Base-by-base conservation (phyloP, 768 basidiomycete species). In the Amanita exitialis region DNA sequence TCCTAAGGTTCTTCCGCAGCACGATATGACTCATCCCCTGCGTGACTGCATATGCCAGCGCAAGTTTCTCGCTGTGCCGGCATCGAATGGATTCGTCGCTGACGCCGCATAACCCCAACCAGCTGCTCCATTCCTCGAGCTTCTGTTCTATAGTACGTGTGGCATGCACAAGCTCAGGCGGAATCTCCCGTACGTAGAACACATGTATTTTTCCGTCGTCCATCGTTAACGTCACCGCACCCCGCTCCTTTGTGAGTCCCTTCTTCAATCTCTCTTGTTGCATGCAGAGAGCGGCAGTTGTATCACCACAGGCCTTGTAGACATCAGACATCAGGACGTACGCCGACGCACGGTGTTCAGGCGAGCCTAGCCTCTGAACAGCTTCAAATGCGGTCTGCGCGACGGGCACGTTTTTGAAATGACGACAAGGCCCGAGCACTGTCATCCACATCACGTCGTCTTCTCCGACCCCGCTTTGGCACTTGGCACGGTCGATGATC, bases 381-480 rank as follows among this genome's bases (percentile, higher is more conserved):
- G 58, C 58, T 52, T 32, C 57, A 49, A 59, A 59, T 55, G 58
- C 58, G 30, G 45, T 59, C 57, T 57, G 52, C 42, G 58, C 58
- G 52, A 59, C 57, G 44, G 57, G 52, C 32, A 59, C 44, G 45
- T 58, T 58, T 54, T 59, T 59, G 57, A 59, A 59, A 56, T 49
- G 58, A 52, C 57, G 57, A 57, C 58, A 59, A 47, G 58, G 58
- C 53, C 58, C 57, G 44, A 58, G 57, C 39, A 59, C 58, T 30
- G 57, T 58, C 57, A 59, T 59, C 58, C 58, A 59, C 57, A 59
- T 59, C 54, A 59, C 58, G 35, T 56, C 58, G 38, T 59, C 58
- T 47, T 59, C 58, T 56, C 58, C 57, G 48, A 56, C 53, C 21
- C n/a, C 12, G 21, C 51, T 52, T 57, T 59, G 58, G 52, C 38